phyloP scores from a whole-genome alignment of 73 alveolate genomes.

The Urostyla sp. region DNA sequence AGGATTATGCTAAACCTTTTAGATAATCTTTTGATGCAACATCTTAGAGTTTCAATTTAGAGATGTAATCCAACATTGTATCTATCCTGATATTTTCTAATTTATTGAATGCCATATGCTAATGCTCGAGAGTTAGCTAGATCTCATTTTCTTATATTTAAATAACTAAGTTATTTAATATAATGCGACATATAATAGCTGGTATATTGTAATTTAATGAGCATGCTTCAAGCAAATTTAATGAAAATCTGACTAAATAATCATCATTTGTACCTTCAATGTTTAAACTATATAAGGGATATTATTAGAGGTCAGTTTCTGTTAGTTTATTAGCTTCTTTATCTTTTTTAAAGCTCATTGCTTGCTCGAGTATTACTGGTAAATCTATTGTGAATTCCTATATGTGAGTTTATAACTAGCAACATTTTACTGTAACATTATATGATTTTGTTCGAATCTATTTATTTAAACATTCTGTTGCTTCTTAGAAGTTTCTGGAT shows the following conservation, averaged over 20 bases:
- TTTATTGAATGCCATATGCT: slow-evolving; percentile 3
- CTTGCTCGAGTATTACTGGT: slow-evolving; percentile 24
- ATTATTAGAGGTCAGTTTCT: too few relatives aligned
- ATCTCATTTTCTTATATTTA: slow-evolving; percentile 38
- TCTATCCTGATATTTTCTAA: slow-evolving; percentile 25
- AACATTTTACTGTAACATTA: slow-evolving; percentile 31
- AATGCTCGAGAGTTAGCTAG: not conserved
- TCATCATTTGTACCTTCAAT: slow-evolving; percentile 17
- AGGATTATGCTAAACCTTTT: not conserved
- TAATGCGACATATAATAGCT: slow-evolving; percentile 7
- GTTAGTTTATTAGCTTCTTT: not conserved
- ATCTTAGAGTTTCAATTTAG: not conserved
- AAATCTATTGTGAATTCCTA: slow-evolving; percentile 47
- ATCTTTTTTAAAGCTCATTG: not conserved
- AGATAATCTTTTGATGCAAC: not conserved
- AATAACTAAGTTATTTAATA: slow-evolving; percentile 7
- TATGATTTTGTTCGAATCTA: slow-evolving; percentile 8
- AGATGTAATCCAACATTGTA: not conserved
- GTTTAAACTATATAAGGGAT: not conserved
- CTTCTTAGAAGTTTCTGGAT: slow-evolving; percentile 12
- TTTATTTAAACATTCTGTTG: slow-evolving; percentile 21
- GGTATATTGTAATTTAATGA: slow-evolving; percentile 35
- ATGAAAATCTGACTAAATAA: slow-evolving; percentile 8
- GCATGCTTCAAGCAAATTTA: slow-evolving; percentile 30
- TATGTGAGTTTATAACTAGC: not conserved